phyloP scores from a whole-genome alignment of 768 basidiomycete species.

The Tephrocybe sp. region DNA sequence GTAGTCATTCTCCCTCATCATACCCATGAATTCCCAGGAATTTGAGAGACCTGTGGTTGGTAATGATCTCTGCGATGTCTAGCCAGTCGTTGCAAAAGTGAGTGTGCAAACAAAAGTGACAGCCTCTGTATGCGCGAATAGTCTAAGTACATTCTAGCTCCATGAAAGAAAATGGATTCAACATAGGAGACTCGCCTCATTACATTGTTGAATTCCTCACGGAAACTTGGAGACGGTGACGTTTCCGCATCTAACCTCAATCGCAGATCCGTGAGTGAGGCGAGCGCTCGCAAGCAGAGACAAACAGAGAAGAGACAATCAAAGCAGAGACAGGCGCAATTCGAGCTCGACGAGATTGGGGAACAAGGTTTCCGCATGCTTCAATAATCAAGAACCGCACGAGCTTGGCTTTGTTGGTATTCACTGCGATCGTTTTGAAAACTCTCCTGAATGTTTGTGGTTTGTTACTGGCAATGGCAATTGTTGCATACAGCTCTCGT shows the following conservation, averaged over 20 bases:
- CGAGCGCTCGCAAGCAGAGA: not conserved
- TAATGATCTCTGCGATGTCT: not conserved
- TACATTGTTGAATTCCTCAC: not conserved
- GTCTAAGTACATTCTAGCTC: not conserved
- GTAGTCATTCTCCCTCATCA: not conserved
- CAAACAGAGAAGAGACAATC: too few relatives aligned
- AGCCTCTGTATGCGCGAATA: not conserved
- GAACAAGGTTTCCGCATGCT: not conserved
- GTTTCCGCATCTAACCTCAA: not conserved
- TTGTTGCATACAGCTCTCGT: not conserved
- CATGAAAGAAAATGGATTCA: not conserved
- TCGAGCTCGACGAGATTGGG: too few relatives aligned
- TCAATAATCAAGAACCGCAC: not conserved
- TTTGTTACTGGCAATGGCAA: not conserved
- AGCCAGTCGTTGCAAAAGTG: not conserved
- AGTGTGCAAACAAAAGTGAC: not conserved
- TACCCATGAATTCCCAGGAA: not conserved
- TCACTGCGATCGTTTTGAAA: not conserved
- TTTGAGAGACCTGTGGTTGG: not conserved
- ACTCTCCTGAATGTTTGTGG: not conserved
- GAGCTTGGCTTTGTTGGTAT: not conserved
- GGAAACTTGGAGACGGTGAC: too few relatives aligned
- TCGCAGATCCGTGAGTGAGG: not conserved
- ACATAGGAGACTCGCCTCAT: not conserved
- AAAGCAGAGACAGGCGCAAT: too few relatives aligned